phyloP scores from a whole-genome alignment of 108 stramenopile species.

The Cyclostephanos invisitatus region DNA sequence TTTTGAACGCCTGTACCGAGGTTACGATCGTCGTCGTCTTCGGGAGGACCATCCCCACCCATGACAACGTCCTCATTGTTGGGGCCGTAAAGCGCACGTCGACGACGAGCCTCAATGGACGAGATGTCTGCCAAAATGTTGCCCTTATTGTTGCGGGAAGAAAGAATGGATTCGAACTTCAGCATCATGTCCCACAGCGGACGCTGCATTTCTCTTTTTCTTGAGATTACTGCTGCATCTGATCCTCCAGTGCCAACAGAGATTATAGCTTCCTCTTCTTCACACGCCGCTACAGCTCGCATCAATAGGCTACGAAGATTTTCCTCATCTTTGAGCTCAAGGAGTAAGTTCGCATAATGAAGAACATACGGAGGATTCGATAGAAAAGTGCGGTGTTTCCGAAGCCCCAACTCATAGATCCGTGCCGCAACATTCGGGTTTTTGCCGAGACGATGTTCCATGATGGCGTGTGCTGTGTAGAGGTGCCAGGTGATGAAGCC shows the following conservation, averaged over 20 bases:
- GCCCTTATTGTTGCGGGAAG: constrained; percentile 34
- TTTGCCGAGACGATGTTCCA: constrained; percentile 78
- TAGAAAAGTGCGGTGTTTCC: constrained; percentile 75
- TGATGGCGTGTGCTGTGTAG: constrained; percentile 79
- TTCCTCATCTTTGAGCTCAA: constrained; percentile 78
- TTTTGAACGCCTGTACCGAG: constrained; percentile 64
- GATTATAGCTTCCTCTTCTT: constrained; percentile 50
- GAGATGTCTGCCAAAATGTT: constrained; percentile 55
- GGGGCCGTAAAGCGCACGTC: constrained; percentile 74
- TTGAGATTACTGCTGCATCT: constrained; percentile 24
- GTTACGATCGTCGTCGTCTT: constrained; percentile 52
- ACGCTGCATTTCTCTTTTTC: constrained; percentile 51
- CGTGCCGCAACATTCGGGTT: constrained; percentile 81
- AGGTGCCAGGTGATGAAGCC: constrained; percentile 83
- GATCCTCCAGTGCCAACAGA: constrained; percentile 15
- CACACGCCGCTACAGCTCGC: constrained; percentile 80
- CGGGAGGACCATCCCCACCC: constrained; percentile 52
- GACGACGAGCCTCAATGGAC: constrained; percentile 71
- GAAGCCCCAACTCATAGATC: constrained; percentile 83
- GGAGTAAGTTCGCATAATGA: constrained; percentile 79
- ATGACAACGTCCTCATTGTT: constrained; percentile 79
- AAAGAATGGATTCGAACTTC: constrained; percentile 74
- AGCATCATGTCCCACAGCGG: constrained; percentile 87
- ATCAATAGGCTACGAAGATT: constrained; percentile 82
- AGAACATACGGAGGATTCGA: constrained; percentile 75